A percentile compares a stretch with the other conserved stretches of the same genome.
phyloP scores from a whole-genome alignment of 2,329 filamentous ascomycete species.

The Penicillium frequentans region DNA sequence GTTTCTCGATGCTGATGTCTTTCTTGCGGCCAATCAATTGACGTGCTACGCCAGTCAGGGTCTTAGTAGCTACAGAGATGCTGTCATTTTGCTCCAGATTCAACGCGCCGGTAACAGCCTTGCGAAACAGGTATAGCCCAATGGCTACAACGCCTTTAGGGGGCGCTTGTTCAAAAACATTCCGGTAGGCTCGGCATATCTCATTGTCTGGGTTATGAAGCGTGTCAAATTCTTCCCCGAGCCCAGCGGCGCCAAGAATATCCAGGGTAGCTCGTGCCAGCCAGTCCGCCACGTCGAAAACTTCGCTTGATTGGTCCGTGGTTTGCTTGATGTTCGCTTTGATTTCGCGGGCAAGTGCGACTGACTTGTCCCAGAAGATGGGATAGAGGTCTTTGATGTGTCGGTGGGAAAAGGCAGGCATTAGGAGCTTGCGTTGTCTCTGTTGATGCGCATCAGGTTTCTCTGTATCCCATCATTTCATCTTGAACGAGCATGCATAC shows the following conservation, averaged over 20 bases:
- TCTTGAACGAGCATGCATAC: background rate
- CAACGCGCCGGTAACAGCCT: background rate
- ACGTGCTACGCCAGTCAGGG: background rate
- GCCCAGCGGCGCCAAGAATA: conserved; percentile 1
- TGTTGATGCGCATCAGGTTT: background rate
- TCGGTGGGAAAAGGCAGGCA: conserved; percentile 2
- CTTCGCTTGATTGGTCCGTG: background rate
- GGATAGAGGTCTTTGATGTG: conserved; percentile 7
- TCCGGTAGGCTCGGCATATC: background rate
- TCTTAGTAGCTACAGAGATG: background rate
- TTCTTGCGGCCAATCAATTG: background rate
- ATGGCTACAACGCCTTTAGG: background rate
- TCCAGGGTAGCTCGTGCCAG: background rate
- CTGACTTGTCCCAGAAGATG: conserved; percentile 4
- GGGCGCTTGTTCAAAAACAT: conserved; percentile 1
- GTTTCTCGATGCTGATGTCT: background rate
- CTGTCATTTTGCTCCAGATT: background rate
- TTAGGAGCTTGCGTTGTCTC: background rate
- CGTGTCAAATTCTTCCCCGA: conserved; percentile 3
- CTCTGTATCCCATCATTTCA: no score
- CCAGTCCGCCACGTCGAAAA: conserved; percentile 3
- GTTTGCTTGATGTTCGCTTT: background rate
- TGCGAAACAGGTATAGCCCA: background rate
- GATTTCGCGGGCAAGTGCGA: background rate
- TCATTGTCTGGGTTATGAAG: conserved; percentile 2